Conservation (phyloP, 2,329 filamentous ascomycete species). For the Pseudogymnoascus sp. region DNA sequence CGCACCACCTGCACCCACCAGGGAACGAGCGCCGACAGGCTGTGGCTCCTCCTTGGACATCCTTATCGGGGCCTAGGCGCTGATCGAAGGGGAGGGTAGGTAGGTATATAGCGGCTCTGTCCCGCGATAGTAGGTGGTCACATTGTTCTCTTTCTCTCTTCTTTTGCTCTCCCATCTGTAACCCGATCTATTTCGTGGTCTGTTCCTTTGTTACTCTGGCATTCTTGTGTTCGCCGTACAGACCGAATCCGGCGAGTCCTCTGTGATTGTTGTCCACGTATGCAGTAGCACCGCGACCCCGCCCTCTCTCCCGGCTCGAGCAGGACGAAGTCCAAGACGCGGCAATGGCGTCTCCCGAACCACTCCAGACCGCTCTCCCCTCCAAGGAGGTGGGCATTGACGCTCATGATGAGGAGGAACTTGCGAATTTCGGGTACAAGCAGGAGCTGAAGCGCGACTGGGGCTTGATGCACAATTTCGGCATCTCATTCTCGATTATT, state of each 20-base stretch:
- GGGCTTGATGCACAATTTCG: conserved; percentile 53
- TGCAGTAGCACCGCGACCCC: not conserved
- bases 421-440: conserved; percentile 52
- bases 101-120: not conserved
- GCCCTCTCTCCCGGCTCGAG: not conserved
- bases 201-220: not conserved
- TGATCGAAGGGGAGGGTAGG: not conserved
- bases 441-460: conserved; percentile 52
- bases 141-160: not conserved
- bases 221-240: not conserved
- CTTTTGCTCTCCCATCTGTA: not conserved
- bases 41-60: not conserved
- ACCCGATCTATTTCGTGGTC: not conserved
- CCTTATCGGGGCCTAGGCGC: not conserved
- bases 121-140: not conserved
- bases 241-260: not conserved
- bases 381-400: not conserved
- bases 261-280: not conserved
- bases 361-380: not conserved
- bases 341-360: not conserved
- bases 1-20: not conserved
- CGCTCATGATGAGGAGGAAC: conserved; percentile 39
- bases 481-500: conserved; percentile 55
- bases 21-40: not conserved
- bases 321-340: not conserved